Conservation (phyloP, 2,329 filamentous ascomycete genomes). For the Fusarium drepaniforme region DNA sequence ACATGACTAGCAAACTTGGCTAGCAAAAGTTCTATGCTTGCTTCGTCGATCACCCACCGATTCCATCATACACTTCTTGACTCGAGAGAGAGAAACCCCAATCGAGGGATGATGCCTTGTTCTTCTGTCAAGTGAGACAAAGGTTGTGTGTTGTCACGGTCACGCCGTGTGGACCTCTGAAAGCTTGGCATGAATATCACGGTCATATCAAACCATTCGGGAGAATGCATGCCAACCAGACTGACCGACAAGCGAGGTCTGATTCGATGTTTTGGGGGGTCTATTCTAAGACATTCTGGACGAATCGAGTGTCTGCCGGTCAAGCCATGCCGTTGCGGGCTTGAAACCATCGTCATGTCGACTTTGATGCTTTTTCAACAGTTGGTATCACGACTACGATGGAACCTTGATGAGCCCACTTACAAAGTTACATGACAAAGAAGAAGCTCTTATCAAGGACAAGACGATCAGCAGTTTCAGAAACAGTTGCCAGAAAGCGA, state of each 20-base stretch:
- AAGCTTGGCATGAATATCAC: background rate
- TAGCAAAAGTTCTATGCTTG: background rate
- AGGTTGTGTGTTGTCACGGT: background rate
- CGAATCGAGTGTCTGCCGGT: background rate
- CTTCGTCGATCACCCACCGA: background rate
- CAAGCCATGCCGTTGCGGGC: background rate
- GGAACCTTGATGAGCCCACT: background rate
- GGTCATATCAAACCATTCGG: background rate
- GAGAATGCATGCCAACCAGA: background rate
- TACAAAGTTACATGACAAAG: background rate
- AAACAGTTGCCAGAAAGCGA: background rate
- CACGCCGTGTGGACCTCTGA: background rate
- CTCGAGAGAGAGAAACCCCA: background rate
- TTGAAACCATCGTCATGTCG: background rate
- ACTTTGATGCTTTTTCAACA: background rate
- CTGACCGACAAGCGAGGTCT: background rate
- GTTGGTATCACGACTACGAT: background rate
- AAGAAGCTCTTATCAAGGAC: background rate
- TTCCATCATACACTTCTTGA: background rate
- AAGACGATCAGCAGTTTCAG: conserved; percentile 4
- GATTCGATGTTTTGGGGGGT: background rate
- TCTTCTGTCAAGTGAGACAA: background rate
- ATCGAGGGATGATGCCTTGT: background rate
- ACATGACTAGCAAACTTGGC: background rate
- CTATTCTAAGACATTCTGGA: background rate